Evolutionary conservation across 139 green algal species (phyloP).

Genomic region (Nannochloris sp.): DNA sequence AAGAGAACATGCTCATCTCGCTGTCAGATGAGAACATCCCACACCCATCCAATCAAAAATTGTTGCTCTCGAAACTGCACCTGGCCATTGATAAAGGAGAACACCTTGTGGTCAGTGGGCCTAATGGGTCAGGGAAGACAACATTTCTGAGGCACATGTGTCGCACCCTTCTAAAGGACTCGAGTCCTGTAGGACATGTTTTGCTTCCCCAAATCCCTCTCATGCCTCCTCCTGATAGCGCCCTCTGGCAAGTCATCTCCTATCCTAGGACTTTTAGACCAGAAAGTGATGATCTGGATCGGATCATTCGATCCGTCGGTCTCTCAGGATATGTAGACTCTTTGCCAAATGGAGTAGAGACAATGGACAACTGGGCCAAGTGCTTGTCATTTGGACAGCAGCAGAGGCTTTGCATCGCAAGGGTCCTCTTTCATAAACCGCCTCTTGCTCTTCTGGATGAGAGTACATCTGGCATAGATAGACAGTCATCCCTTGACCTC

Average conservation of each 20-base stretch:
- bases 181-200: too few species aligned
- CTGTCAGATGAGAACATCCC: conserved; percentile 12
- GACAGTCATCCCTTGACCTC: not conserved
- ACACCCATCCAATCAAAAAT: not conserved
- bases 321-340: conserved; percentile 27
- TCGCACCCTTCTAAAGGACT: too few species aligned
- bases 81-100: not conserved
- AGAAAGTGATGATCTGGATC: not conserved
- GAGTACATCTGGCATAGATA: conserved; percentile 26
- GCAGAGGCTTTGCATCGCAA: conserved; percentile 45
- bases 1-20: not conserved
- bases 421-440: conserved; percentile 35
- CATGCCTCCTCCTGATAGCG: conserved; percentile 33
- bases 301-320: conserved; percentile 23
- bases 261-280: conserved; percentile 25
- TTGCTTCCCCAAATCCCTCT: conserved; percentile 7
- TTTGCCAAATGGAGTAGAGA: not conserved
- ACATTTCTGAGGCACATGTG: conserved; percentile 21
- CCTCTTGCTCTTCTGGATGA: conserved; percentile 47
- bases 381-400: conserved; percentile 51
- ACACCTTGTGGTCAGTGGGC: conserved; percentile 26
- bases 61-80: not conserved
- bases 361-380: conserved; percentile 12
- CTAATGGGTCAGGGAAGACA: conserved; percentile 42
- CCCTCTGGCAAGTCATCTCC: conserved; percentile 40